These are phyloP conservation scores for Monosporozyma siamensis DNA, from an alignment of 805 yeast species.

Conservation along the genomic window DNA sequence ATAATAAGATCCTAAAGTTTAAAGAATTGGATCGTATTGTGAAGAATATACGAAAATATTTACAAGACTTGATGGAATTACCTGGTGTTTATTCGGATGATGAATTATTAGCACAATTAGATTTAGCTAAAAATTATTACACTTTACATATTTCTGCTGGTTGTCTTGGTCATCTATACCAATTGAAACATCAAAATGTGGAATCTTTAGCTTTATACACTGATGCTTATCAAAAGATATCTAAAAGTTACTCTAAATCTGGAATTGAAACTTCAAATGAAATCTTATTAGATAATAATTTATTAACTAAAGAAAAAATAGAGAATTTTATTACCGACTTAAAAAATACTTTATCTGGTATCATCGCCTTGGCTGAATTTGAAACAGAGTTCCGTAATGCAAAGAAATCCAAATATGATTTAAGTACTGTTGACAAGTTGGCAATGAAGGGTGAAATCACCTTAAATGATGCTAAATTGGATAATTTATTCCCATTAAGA, in stretches of 20 bases:
- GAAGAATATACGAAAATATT: slow-evolving; percentile 39
- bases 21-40: slow-evolving; percentile 32
- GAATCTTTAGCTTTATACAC: slow-evolving; percentile 26
- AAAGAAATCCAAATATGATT: slow-evolving; percentile 7
- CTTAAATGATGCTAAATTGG: slow-evolving; percentile 17
- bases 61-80: slow-evolving; percentile 57
- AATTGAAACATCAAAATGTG: slow-evolving; percentile 20
- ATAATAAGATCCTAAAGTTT: slow-evolving; percentile 22
- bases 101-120: slow-evolving; percentile 37
- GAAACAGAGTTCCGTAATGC: slow-evolving; percentile 15
- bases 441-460: slow-evolving; percentile 4
- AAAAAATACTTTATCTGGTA: slow-evolving; percentile 24
- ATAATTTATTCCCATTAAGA: slow-evolving; percentile 25
- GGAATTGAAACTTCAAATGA: slow-evolving; percentile 4
- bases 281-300: slow-evolving; percentile 14
- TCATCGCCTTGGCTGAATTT: slow-evolving; percentile 30
- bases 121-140: slow-evolving; percentile 18
- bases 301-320: slow-evolving; percentile 34
- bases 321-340: slow-evolving; percentile 41
- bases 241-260: slow-evolving; percentile 5
- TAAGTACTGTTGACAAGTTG: slow-evolving; percentile 13
- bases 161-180: slow-evolving; percentile 24
- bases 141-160: slow-evolving; percentile 16
- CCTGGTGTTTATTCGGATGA: slow-evolving; percentile 92
- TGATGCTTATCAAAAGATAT: slow-evolving; percentile 18